phyloP scores from a whole-genome alignment of 1,139 yeast genomes.

The Blastobotrys apis region DNA sequence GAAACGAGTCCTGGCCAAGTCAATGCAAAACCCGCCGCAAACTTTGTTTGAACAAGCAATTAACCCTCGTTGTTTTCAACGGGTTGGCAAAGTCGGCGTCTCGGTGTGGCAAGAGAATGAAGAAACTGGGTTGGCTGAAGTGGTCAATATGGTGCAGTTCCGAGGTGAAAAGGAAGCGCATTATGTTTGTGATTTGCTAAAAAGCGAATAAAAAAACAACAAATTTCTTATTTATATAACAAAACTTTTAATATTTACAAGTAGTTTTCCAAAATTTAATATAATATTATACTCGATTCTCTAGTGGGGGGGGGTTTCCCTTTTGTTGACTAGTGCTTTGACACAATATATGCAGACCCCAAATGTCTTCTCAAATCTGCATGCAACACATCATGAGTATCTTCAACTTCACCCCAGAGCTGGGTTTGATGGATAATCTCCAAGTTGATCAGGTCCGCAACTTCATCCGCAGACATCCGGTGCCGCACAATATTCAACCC shows the following conservation, averaged over 20 bases:
- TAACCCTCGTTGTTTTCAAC: conserved; percentile 20
- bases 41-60: conserved; percentile 22
- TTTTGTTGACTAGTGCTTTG: conserved; percentile 20
- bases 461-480: conserved; percentile 54
- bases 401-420: conserved; percentile 98
- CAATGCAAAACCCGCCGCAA: conserved; percentile 14
- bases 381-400: conserved; percentile 93
- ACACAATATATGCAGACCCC: conserved; percentile 72
- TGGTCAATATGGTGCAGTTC: conserved; percentile 31
- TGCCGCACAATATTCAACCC: conserved; percentile 47
- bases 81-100: conserved; percentile 28
- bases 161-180: conserved; percentile 31
- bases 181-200: conserved; percentile 26
- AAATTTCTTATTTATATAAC: conserved; percentile 6
- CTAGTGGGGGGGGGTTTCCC: neutral
- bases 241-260: neutral
- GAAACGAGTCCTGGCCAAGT: conserved; percentile 19
- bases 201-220: conserved; percentile 16
- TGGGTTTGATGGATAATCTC: conserved; percentile 82
- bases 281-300: conserved; percentile 3
- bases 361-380: conserved; percentile 81
- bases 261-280: neutral
- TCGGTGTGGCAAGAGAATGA: conserved; percentile 22
- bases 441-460: conserved; percentile 71
- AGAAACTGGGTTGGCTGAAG: conserved; percentile 16